phyloP scores from a whole-genome alignment of 2,329 filamentous ascomycete genomes.

The Xylariaceae sp. region DNA sequence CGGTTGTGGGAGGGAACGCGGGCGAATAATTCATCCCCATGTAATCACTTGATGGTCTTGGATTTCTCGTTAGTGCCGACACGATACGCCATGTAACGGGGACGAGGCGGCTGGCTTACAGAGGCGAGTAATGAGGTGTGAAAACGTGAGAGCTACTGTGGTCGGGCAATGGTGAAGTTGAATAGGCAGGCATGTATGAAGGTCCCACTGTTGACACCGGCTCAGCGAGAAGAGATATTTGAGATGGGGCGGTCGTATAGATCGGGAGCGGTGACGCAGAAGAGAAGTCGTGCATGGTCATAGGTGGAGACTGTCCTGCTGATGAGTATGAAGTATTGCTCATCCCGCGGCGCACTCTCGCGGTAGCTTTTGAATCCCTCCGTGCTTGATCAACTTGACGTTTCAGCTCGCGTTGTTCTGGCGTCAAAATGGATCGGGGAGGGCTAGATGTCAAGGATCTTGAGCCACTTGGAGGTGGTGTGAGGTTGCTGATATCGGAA shows the following conservation, averaged over 20 bases:
- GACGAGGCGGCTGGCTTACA: constrained; percentile 18
- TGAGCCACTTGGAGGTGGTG: constrained; percentile 46
- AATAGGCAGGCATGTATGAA: constrained; percentile 49
- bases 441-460: constrained; percentile 57
- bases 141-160: constrained; percentile 30
- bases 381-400: constrained; percentile 57
- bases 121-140: constrained; percentile 26
- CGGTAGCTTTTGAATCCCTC: constrained; percentile 52
- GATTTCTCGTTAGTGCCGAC: constrained; percentile 20
- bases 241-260: constrained; percentile 49
- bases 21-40: constrained; percentile 43
- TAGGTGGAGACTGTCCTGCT: constrained; percentile 37
- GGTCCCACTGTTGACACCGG: constrained; percentile 41
- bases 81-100: too few species aligned
- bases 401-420: constrained; percentile 60
- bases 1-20: constrained; percentile 29
- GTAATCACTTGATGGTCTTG: constrained; percentile 34
- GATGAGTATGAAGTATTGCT: constrained; percentile 39
- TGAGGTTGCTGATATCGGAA: constrained; percentile 47
- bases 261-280: constrained; percentile 42
- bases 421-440: constrained; percentile 49
- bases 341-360: constrained; percentile 48
- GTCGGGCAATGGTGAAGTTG: constrained; percentile 42
- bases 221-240: constrained; percentile 50
- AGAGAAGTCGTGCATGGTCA: constrained; percentile 40